Conservation (phyloP, 441 rosid genomes). For the Croton setiger region DNA sequence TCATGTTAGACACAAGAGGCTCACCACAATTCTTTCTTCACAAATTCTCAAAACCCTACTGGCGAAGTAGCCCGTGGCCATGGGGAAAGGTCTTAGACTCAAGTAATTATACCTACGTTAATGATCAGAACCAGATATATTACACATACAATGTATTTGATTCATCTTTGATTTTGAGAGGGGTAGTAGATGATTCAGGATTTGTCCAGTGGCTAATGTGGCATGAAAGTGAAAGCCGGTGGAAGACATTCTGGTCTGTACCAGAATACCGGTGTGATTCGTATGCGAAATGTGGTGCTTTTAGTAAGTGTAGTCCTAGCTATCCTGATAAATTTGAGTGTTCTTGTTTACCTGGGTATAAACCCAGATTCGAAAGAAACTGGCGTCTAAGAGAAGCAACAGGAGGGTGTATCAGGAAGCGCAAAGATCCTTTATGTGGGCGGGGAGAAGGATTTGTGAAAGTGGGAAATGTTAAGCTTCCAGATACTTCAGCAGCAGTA, state of each 20-base stretch:
- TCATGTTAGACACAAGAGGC: neutral
- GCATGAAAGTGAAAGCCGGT: neutral
- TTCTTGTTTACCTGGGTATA: neutral
- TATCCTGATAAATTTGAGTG: neutral
- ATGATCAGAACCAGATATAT: neutral
- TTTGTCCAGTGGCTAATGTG: neutral
- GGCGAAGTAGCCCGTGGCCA: neutral
- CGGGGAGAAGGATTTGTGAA: no score
- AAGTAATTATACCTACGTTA: neutral
- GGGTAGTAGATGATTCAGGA: neutral
- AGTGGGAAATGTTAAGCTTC: no score
- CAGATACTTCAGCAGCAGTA: no score
- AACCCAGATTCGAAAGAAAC: neutral
- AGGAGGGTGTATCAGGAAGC: neutral
- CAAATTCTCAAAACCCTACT: neutral
- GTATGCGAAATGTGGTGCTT: neutral
- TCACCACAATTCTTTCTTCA: neutral
- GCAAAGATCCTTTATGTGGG: neutral
- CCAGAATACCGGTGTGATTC: neutral
- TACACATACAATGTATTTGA: neutral
- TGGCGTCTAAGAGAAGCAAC: neutral
- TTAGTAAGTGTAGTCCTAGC: neutral
- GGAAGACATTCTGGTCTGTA: neutral
- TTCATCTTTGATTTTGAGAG: neutral
- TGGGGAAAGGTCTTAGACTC: neutral